Base-by-base conservation (phyloP, 1,284 basidiomycete species). In the Stereum hirsutum region DNA sequence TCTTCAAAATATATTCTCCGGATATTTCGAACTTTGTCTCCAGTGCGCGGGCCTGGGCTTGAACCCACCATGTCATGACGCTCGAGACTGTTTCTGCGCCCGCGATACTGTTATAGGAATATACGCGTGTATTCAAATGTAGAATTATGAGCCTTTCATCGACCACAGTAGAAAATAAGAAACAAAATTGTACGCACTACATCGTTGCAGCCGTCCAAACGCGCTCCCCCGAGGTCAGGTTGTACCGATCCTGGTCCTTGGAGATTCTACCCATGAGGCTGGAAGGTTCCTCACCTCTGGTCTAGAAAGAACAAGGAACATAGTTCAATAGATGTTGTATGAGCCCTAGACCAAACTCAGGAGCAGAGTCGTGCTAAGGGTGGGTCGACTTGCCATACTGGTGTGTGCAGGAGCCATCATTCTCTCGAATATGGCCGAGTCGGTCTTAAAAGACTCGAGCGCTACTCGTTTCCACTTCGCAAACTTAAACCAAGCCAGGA, bases 391-490 rank as follows among this genome's bases (percentile, higher is more conserved):
- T 17, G 48, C 48, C 42, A 44, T 17, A 17, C 42, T 45, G 11
- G 41, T 33, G 19, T 40, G 37, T 6, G 49, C 48, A 10, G 40
- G 31, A 21, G 48, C 25, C 36, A 39, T 41, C 14, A 49, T 35
- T 2, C 19, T 41, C 25, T 36, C 40, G 20, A 49, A 49, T 40
- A 49, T 45, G 2, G 8, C 27, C 10, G 48, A 49, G 19, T 49
- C 48, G 25, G 14, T 40, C 39, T 41, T 33, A 17, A 43, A 48
- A 42, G 46, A 49, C 42, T 49, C 36, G 20, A 49, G 32, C 2
- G 47, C 48, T 2, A 49, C 46, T 21, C 48, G 42, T 37, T 48
- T 49, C 48, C 48, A 49, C 39, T 49, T 49, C 17, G 46, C 48
- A 23, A 48, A 49, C 25, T 47, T 49, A 19, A 1, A 17, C n/a